Evolutionary conservation across 2,329 filamentous ascomycete species (phyloP).

Genomic region (Fusarium oxysporum): DNA sequence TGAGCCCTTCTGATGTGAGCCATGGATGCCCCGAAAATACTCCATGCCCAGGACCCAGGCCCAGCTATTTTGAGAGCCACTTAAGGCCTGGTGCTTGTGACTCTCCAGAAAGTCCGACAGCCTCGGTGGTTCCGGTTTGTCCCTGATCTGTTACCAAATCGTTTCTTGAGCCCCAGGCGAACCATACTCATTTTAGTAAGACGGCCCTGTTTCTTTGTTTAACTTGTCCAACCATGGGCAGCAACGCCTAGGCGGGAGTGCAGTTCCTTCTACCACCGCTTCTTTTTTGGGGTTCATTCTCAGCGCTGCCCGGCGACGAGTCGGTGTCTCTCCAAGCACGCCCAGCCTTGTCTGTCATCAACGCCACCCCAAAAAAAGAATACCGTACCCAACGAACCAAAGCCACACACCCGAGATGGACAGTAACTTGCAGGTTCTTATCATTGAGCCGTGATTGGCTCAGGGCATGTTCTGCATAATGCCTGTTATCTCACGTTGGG

Average conservation of each 20-base stretch:
- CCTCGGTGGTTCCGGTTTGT: slow-evolving; percentile 43
- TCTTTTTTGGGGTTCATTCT: slow-evolving; percentile 27
- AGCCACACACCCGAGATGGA: slow-evolving; percentile 21
- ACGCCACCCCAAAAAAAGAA: slow-evolving; percentile 43
- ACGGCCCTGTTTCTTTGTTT: slow-evolving; percentile 34
- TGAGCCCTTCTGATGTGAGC: slow-evolving; percentile 15
- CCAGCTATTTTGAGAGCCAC: slow-evolving; percentile 34
- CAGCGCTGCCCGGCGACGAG: slow-evolving; percentile 22
- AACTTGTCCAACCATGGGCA: slow-evolving; percentile 33
- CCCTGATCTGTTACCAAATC: slow-evolving; percentile 46
- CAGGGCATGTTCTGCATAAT: slow-evolving; percentile 49
- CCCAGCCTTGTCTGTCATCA: slow-evolving; percentile 22
- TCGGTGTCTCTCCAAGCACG: slow-evolving; percentile 30
- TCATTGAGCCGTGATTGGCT: slow-evolving; percentile 48
- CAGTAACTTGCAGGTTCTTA: slow-evolving; percentile 42
- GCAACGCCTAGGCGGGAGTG: slow-evolving; percentile 19
- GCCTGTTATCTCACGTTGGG: slow-evolving; percentile 47
- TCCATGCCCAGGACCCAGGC: background rate
- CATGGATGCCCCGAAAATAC: slow-evolving; percentile 25
- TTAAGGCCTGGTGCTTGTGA: slow-evolving; percentile 27
- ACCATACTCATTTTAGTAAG: slow-evolving; percentile 37
- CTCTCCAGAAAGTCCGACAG: slow-evolving; percentile 16
- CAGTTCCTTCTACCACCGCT: slow-evolving; percentile 21
- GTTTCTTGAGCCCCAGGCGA: slow-evolving; percentile 36
- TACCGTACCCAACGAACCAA: slow-evolving; percentile 24